Evolutionary conservation across 441 rosid species (phyloP).

Genomic region (Pelargonium myrrhifolium): DNA sequence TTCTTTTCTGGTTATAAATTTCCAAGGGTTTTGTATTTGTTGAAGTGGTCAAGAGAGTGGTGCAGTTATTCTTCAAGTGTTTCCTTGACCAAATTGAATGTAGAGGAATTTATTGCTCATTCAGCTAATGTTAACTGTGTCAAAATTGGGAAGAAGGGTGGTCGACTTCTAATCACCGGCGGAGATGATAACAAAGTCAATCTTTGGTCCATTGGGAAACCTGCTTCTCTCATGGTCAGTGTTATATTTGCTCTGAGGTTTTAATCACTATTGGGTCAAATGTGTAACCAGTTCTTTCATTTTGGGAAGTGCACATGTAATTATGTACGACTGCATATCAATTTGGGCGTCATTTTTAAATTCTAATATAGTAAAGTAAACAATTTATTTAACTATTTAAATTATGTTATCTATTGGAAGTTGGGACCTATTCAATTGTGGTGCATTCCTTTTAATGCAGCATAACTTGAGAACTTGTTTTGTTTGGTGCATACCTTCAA

Average conservation of each 20-base stretch:
- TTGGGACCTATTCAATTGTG: background rate
- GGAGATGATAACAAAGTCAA: constrained; percentile 84
- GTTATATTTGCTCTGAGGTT: background rate
- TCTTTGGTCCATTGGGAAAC: constrained; percentile 82
- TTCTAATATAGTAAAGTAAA: too few species aligned
- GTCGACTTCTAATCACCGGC: constrained; percentile 65
- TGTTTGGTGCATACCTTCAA: too few species aligned
- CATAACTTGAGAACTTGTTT: too few species aligned
- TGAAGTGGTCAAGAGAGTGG: background rate
- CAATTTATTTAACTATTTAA: too few species aligned
- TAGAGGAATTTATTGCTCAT: constrained; percentile 93
- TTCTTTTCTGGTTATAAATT: background rate
- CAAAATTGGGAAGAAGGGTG: constrained; percentile 62
- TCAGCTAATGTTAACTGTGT: constrained; percentile 72
- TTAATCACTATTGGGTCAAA: background rate
- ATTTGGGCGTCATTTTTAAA: too few species aligned
- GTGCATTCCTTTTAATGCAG: too few species aligned
- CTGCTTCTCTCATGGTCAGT: constrained; percentile 68
- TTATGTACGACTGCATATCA: too few species aligned
- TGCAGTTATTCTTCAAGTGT: background rate
- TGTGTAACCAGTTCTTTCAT: constrained; percentile 10
- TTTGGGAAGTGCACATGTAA: background rate
- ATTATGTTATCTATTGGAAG: too few species aligned
- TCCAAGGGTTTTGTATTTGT: background rate
- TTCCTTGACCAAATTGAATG: constrained; percentile 37